Evolutionary conservation across 2,329 filamentous ascomycete species (phyloP), one percentile per base, ranked within the genome.

Genomic region (Aspergillus transmontanensis): DNA sequence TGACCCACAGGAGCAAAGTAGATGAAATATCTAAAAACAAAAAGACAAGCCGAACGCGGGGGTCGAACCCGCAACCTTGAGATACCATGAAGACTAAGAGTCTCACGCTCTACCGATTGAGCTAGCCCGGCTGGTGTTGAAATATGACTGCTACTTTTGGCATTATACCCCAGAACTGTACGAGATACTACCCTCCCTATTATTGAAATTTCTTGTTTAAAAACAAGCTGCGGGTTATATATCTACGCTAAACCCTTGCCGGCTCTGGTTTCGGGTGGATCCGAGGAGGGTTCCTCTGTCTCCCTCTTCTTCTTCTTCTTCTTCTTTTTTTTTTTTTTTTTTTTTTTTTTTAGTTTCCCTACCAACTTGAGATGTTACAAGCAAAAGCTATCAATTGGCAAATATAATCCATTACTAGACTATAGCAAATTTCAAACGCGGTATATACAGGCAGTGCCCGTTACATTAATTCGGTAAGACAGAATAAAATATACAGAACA

Each of bases 81-180:
- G 75, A 73, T 75, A 26, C 51, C 51, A 32, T 54, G 51, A 54
- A 2, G 51, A 54, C 51, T 79, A 82, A 81, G 78, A 81, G 78
- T 78, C 79, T 79, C 79, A 81, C 75, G 76, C 75, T 78, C 76
- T 81, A 80, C 73, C 80, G 78, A 82, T 81, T 82, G 80, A 82
- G 80, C 80, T 81, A 81, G 76, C 78, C 79, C 77, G 74, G 79
- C 79, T 61, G 62, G 26, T 64, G 28, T 58, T 58, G 59, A 28
- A 41, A 21, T n/a, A 10, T 1, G 2, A 2, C 11, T n/a, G 3
- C 16, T 14, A 10, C 2, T 28, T 51, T 32, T 51, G 11, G 3
- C 2, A n/a, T 11, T 32, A 32, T 32, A 30, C n/a, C 19, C 23
- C 43, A 9, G 6, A 12, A n/a, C n/a, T n/a, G n/a, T n/a, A n/a